phyloP scores from a whole-genome alignment of 257 asterid genomes.

The Salvia rosmarinus region DNA sequence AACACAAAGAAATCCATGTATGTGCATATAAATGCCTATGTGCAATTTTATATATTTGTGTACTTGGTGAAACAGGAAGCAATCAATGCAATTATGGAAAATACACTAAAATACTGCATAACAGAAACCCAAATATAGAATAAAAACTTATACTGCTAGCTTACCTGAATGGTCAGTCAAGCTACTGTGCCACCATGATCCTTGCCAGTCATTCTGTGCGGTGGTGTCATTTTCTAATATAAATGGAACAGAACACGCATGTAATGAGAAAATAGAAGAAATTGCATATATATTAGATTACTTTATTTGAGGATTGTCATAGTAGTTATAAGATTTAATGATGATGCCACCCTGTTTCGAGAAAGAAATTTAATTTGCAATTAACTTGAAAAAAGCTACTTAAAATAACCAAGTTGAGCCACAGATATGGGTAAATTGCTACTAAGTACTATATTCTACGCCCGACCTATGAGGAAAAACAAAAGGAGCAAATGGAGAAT shows the following conservation, averaged over 20 bases:
- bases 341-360: constrained; percentile 16
- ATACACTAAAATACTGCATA: neutral
- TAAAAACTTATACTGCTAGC: constrained; percentile 10
- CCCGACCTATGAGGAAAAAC: neutral
- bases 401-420: neutral
- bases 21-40: neutral
- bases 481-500: neutral
- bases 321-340: neutral
- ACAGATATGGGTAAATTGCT: constrained; percentile 2
- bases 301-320: neutral
- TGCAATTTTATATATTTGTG: neutral
- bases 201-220: constrained; percentile 71
- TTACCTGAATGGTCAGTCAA: constrained; percentile 56
- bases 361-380: neutral
- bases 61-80: neutral
- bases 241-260: constrained; percentile 27
- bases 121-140: constrained; percentile 4
- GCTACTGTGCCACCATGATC: constrained; percentile 77
- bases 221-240: constrained; percentile 50
- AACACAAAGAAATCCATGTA: neutral
- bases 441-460: neutral
- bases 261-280: constrained; percentile 7
- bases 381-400: constrained; percentile 2
- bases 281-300: neutral
- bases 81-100: neutral